These are phyloP conservation scores for Ogataea hybrid DNA, from an alignment of 1,139 yeast genomes.

Conservation along the genomic window DNA sequence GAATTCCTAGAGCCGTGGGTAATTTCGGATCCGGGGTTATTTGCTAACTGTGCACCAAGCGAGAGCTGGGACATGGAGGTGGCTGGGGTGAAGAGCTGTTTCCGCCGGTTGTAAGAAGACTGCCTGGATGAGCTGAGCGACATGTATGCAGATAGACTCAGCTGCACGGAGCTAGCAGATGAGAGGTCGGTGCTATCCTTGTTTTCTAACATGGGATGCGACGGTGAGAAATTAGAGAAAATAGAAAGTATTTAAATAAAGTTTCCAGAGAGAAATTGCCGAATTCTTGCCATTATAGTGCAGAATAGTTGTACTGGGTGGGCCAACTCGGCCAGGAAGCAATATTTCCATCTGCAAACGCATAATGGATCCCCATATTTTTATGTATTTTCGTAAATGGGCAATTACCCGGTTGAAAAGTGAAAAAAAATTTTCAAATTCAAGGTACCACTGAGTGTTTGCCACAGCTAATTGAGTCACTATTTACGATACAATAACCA, in stretches of 20 bases:
- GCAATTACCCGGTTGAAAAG: slow-evolving; percentile 7
- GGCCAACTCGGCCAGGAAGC: background rate
- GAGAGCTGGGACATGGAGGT: slow-evolving; percentile 1
- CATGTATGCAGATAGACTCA: background rate
- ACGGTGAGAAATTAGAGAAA: background rate
- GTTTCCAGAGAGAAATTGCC: too few species aligned
- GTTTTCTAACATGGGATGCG: background rate
- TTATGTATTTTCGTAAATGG: slow-evolving; percentile 4
- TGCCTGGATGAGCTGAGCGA: background rate
- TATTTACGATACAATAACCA: slow-evolving; percentile 21
- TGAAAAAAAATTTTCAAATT: slow-evolving; percentile 5
- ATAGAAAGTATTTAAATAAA: background rate
- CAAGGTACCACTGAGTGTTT: slow-evolving; percentile 1
- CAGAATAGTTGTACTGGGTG: background rate
- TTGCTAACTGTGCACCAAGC: background rate
- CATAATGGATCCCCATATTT: slow-evolving; percentile 2
- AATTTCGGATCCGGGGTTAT: background rate
- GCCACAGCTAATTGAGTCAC: slow-evolving; percentile 2
- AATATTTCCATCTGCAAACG: background rate
- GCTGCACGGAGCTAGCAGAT: background rate
- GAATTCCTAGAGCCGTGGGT: background rate
- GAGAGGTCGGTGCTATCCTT: background rate
- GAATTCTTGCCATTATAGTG: background rate
- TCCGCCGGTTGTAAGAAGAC: background rate
- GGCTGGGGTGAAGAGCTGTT: too few species aligned